phyloP scores from a whole-genome alignment of 2,329 filamentous ascomycete species.

The Magnaporthiopsis incrustans region DNA sequence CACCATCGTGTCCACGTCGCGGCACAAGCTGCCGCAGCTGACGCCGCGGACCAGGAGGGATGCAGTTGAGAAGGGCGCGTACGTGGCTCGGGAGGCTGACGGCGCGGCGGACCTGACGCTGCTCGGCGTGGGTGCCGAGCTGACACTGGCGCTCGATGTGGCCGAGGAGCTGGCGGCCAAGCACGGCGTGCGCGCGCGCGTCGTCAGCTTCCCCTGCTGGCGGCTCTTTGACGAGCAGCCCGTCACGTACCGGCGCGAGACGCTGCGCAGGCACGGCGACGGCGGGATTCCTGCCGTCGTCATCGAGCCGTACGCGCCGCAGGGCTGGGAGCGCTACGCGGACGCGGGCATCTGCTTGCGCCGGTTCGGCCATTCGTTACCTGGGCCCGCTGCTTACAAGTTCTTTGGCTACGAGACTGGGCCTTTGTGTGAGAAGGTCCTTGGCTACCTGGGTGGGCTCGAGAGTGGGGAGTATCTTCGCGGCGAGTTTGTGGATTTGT shows the following conservation, averaged over 20 bases:
- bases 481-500: conserved; percentile 21
- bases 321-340: conserved; percentile 48
- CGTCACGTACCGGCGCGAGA: conserved; percentile 25
- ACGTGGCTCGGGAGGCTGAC: conserved; percentile 29
- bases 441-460: conserved; percentile 19
- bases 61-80: conserved; percentile 29
- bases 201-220: conserved; percentile 30
- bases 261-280: conserved; percentile 26
- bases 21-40: conserved; percentile 31
- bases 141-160: conserved; percentile 33
- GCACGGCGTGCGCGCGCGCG: conserved; percentile 21
- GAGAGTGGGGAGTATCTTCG: conserved; percentile 21
- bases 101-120: conserved; percentile 28
- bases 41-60: conserved; percentile 22
- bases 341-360: conserved; percentile 41
- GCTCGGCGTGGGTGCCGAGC: conserved; percentile 29
- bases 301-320: conserved; percentile 42
- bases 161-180: conserved; percentile 25
- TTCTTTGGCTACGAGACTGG: conserved; percentile 42
- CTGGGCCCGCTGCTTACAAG: conserved; percentile 40
- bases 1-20: conserved; percentile 34
- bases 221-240: conserved; percentile 27
- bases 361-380: conserved; percentile 41
- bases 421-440: conserved; percentile 20
- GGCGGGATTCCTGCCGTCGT: conserved; percentile 29